Evolutionary conservation across 257 asterid genomes (phyloP), one percentile per base, ranked within the genome.

Genomic region (Avicennia marina): DNA sequence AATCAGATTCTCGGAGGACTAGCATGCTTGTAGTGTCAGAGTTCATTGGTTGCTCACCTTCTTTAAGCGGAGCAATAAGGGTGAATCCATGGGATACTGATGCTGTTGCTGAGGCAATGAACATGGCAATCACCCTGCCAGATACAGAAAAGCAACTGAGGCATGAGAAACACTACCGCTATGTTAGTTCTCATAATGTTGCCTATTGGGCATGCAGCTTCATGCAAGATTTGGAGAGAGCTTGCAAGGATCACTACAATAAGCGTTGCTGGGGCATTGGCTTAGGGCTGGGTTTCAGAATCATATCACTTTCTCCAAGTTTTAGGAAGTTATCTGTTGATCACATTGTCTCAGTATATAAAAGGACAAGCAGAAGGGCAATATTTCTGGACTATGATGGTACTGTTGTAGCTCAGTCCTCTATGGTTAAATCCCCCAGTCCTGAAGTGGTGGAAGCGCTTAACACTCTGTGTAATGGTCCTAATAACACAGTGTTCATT

Each of bases 351-450:
- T 55, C 70, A 11, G 83, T 82, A 50, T 86, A 83, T 59, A 54
- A 64, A 15, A 81, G 62, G 73, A 66, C 95, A 49, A 80, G 66
- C 56, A 68, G 75, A 58, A 75, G 95, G 77, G 90, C 95, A 22
- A 86, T 86, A 74, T 67, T 86, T 62, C 75, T 86, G 78, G 95
- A 86, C 68, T 86, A 86, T 70, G 95, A 86, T 51, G 95, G 95
- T 47, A 86, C 95, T 8, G 77, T 86, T 53, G 83, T 86, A 94
- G 88, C 95, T 13, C 88, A 84, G 34, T 78, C 77, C 65, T 72
- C 79, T n/a, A 73, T 86, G 48, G 81, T 70, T 53, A 81, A 83
- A 73, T 48, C 79, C 60, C 95, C 95, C 45, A 79, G 80, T 58
- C 54, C 77, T 19, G 78, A 74, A 55, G 87, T 86, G 21, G 59